Percentiles rank a stretch among this genome's conserved stretches.
Conservation (phyloP, 441 rosid species). For the Sinapis alba region DNA sequence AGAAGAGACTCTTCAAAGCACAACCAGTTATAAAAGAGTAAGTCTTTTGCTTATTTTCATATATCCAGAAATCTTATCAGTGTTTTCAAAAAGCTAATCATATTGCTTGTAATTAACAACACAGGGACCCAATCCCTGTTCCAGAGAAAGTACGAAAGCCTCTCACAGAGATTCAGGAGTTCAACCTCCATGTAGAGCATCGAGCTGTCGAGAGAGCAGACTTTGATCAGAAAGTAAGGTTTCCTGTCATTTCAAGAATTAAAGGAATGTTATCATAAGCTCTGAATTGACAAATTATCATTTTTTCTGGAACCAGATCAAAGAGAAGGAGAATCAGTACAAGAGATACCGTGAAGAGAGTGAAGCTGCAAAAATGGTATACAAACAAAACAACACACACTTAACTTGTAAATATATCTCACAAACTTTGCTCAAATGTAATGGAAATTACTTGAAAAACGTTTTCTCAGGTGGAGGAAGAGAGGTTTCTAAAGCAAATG, state of each 20-base stretch:
- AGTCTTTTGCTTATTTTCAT: constrained; percentile 25
- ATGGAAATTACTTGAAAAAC: not conserved
- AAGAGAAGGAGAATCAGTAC: constrained; percentile 80
- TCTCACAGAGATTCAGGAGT: constrained; percentile 76
- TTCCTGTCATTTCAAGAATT: constrained; percentile 6
- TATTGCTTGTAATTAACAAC: constrained; percentile 46
- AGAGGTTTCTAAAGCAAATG: constrained; percentile 83
- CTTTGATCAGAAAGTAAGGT: constrained; percentile 81
- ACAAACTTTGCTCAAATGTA: not conserved
- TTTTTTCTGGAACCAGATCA: constrained; percentile 57
- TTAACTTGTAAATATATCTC: not conserved
- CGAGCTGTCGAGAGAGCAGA: constrained; percentile 88
- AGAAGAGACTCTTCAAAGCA: constrained; percentile 77
- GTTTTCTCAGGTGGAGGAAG: constrained; percentile 64
- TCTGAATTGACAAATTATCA: not conserved
- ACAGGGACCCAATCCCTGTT: constrained; percentile 90
- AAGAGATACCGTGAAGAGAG: constrained; percentile 96
- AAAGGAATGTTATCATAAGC: not conserved
- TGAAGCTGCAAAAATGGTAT: constrained; percentile 85
- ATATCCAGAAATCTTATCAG: not conserved
- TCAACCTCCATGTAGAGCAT: constrained; percentile 69
- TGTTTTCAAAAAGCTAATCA: constrained; percentile 12
- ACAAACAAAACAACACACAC: not conserved
- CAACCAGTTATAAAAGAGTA: constrained; percentile 82
- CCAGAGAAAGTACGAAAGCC: constrained; percentile 90